Base-by-base conservation (phyloP, 2,329 filamentous ascomycete species). In the Pestalotiopsis sp. region DNA sequence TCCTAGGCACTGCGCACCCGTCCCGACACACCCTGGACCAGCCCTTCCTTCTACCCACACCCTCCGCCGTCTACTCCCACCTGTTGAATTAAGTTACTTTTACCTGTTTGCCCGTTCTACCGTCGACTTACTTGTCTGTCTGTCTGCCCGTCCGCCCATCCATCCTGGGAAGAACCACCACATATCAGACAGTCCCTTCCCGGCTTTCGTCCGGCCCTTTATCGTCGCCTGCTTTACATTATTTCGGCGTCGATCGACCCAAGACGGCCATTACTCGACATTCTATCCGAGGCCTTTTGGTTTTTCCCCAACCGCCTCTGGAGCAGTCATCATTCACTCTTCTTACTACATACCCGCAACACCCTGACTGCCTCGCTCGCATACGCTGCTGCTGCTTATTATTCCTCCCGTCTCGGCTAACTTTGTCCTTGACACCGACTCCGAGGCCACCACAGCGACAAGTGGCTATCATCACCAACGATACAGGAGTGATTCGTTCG, bases 141-240 rank as follows among this genome's bases (percentile, higher is more conserved):
- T 59, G 57, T 59, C 57, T 59, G n/a, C 25, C 57, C 25, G 57
- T 59, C 57, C 13, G 57, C 14, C 23, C 57, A 14, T 59, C 45
- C 57, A 23, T 36, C 57, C 23, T 59, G 61, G 36, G 61, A 25
- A 31, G n/a, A 39, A 36, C 64, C 23, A 64, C 23, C 63, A 49
- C 64, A 60, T 66, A 66, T 60, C 64, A 20, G 64, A 45, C 14
- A 39, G 38, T 41, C 38, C 64, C 31, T 59, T 17, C 45, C 45
- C 45, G 17, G 45, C 66, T 49, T n/a, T 14, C 49, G n/a, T 65
- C 66, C 66, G 66, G 25, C 59, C 49, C 41, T 58, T 68, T 64
- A 65, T 64, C 60, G 61, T 64, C 61, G 36, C 25, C 59, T 58
- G 31, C 59, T 39, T 38, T 62, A 38, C 23, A 14, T 3, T 14